Evolutionary conservation across 352 stramenopile species (phyloP).

Genomic region (Pythium sukuiense): DNA sequence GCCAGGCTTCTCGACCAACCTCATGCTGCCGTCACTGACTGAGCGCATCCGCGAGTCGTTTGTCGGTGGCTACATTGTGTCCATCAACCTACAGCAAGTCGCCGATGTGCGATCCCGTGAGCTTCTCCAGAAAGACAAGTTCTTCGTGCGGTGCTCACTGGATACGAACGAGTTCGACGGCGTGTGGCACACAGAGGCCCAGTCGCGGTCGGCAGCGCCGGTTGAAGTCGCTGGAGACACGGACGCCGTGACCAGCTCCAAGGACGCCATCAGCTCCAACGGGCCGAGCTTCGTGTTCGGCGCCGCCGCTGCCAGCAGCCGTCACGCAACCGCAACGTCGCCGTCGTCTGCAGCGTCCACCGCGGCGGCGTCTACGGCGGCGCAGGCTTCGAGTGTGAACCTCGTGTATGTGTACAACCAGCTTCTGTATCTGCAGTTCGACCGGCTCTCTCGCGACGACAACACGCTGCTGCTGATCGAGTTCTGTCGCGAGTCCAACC

Average conservation of each 20-base stretch:
- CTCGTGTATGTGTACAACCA: slow-evolving; percentile 79
- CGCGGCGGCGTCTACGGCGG: background rate
- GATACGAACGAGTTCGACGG: slow-evolving; percentile 85
- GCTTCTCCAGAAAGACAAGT: slow-evolving; percentile 55
- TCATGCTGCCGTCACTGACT: slow-evolving; percentile 74
- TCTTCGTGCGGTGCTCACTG: slow-evolving; percentile 83
- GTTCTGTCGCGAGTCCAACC: slow-evolving; percentile 71
- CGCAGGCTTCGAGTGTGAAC: slow-evolving; percentile 1
- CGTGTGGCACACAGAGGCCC: slow-evolving; percentile 82
- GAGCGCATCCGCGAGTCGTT: slow-evolving; percentile 85
- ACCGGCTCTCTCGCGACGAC: slow-evolving; percentile 79
- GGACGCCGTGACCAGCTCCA: slow-evolving; percentile 8
- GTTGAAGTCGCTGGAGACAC: slow-evolving; percentile 33
- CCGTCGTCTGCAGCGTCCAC: slow-evolving; percentile 19
- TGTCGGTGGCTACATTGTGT: slow-evolving; percentile 78
- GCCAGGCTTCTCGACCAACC: slow-evolving; percentile 73
- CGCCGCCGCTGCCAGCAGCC: slow-evolving; percentile 5
- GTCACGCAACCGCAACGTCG: slow-evolving; percentile 8
- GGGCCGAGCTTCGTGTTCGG: slow-evolving; percentile 24
- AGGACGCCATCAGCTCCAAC: slow-evolving; percentile 9
- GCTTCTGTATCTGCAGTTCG: slow-evolving; percentile 81
- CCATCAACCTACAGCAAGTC: slow-evolving; percentile 62
- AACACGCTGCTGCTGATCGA: slow-evolving; percentile 84
- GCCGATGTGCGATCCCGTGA: slow-evolving; percentile 63
- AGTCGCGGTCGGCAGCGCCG: slow-evolving; percentile 52